Conservation (phyloP, 2,329 filamentous ascomycete genomes). For the Neofusicoccum sp. region DNA sequence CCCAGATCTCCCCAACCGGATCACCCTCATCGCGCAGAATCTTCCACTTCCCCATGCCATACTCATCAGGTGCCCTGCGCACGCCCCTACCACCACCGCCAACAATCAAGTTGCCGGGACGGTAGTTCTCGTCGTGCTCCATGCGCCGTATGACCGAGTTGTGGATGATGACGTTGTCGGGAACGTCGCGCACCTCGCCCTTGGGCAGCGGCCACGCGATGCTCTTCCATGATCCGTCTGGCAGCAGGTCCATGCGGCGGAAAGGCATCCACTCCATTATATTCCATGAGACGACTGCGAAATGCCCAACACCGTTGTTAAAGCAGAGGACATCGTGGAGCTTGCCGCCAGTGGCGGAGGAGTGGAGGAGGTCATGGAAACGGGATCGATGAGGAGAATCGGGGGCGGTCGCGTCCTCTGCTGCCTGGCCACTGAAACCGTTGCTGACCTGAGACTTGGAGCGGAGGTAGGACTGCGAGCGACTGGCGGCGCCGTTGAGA, state of each 20-base stretch:
- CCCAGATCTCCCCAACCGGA: slow-evolving; percentile 66
- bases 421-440: background rate
- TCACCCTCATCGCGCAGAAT: slow-evolving; percentile 64
- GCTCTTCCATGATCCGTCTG: slow-evolving; percentile 73
- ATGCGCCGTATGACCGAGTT: slow-evolving; percentile 72
- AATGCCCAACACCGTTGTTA: slow-evolving; percentile 54
- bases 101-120: slow-evolving; percentile 76
- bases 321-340: slow-evolving; percentile 73
- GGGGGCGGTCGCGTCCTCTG: background rate
- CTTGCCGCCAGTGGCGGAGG: slow-evolving; percentile 51
- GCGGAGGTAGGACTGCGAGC: background rate
- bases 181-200: slow-evolving; percentile 76
- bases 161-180: slow-evolving; percentile 67
- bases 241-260: slow-evolving; percentile 72
- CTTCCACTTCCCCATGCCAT: slow-evolving; percentile 73
- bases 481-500: slow-evolving; percentile 22
- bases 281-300: slow-evolving; percentile 67
- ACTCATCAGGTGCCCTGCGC: slow-evolving; percentile 57
- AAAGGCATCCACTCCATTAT: slow-evolving; percentile 82
- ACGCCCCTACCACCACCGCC: slow-evolving; percentile 74
- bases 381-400: background rate
- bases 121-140: slow-evolving; percentile 60
- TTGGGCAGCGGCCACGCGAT: slow-evolving; percentile 78
- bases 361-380: slow-evolving; percentile 60
- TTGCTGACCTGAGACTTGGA: background rate